Base-by-base conservation (phyloP, 2,329 filamentous ascomycete species). In the Xylaria sp. region DNA sequence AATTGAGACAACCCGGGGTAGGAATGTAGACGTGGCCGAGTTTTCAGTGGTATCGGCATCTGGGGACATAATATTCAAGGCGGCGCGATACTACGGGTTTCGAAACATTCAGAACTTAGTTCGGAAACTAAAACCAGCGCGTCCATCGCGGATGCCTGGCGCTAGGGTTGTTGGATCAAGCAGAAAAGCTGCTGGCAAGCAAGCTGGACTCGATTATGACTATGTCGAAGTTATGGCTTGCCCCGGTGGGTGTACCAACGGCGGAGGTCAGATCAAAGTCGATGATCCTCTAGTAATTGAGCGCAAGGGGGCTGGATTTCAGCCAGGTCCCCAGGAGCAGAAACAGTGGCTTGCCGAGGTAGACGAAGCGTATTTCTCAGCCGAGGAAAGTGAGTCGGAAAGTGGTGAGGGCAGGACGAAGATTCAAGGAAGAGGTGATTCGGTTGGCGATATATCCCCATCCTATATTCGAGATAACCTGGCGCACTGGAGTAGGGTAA, bases 221-320 rank as follows among this genome's bases (percentile, higher is more conserved):
- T 98, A 97, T 79, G 92, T 98, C 31, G 96, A 99, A 80, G 96
- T 99, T 65, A 99, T 99, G 96, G 96, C 96, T 15, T 99, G 96
- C 79, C 96, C 96, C 0, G 96, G 96, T n/a, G 96, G 96, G 2
- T 99, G 96, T 81, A 99, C 96, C 61, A 99, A 99, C 74, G 96
- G 96, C 1, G 96, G 96, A 42, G 96, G 96, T 0, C 96, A 99
- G 82, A 90, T 99, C 77, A 97, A 97, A 76, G 88, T 93, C 29
- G 92, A 93, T 60, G 96, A 98, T 77, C 88, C 92, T 6, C 81
- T 88, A 13, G 80, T 90, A 10, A 74, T 83, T 47, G 84, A 84
- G 68, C 83, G 83, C 54, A 84, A 81, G 69, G 80, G 81, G 2
- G 72, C 82, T 15, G 77, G 79, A 2, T 78, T 79, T 36, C 91